phyloP scores from a whole-genome alignment of 768 basidiomycete species.

The Pholiota molesta region DNA sequence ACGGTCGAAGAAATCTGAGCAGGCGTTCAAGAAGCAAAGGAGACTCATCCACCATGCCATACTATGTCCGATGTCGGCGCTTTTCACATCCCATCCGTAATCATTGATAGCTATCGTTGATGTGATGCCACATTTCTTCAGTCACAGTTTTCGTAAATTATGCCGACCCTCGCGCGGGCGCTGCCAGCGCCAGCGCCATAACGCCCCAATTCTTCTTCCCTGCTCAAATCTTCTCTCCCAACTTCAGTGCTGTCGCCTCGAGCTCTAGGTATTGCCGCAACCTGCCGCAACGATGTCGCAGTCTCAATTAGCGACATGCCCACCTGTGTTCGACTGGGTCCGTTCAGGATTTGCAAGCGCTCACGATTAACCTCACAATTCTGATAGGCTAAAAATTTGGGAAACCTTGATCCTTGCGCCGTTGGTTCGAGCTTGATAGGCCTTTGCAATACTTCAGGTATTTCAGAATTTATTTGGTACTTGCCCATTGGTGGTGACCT shows the following conservation, averaged over 20 bases:
- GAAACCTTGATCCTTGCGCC: slow-evolving; percentile 17
- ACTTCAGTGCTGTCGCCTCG: background rate
- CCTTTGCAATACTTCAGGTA: slow-evolving; percentile 10
- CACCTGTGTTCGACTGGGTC: background rate
- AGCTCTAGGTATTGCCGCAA: background rate
- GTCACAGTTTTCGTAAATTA: background rate
- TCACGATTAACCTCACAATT: background rate
- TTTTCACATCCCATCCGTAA: background rate
- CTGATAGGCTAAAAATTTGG: slow-evolving; percentile 15
- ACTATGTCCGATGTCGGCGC: background rate
- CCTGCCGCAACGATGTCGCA: background rate
- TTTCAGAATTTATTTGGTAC: background rate
- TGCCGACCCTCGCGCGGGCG: background rate
- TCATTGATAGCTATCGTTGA: background rate
- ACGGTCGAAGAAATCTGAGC: background rate
- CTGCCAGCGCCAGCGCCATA: background rate
- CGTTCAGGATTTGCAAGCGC: background rate
- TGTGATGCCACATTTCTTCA: background rate
- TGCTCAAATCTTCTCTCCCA: background rate
- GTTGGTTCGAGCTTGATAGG: slow-evolving; percentile 13
- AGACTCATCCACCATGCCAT: background rate
- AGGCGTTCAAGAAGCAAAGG: background rate
- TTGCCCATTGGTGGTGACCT: background rate
- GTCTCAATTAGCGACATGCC: background rate
- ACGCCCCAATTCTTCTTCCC: background rate